phyloP scores from a whole-genome alignment of 208 protist species.

The Acanthamoeba royreba region DNA sequence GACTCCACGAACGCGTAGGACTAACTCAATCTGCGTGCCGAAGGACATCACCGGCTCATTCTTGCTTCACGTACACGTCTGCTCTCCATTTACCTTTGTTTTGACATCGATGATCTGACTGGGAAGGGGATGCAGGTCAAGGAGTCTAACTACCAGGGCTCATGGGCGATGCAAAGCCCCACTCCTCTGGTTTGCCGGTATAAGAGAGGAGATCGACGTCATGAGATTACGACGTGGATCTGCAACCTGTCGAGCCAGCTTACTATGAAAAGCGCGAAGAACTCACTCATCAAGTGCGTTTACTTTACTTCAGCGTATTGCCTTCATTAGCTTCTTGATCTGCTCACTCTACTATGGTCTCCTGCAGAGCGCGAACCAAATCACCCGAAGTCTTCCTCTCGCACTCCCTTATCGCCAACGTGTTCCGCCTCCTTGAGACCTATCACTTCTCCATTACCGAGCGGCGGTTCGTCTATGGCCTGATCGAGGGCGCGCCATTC shows the following conservation, averaged over 20 bases:
- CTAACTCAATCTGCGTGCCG: constrained; percentile 50
- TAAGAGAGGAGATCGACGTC: neutral
- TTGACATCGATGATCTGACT: neutral
- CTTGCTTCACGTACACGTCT: neutral
- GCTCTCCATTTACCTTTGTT: neutral
- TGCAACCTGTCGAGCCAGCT: constrained; percentile 45
- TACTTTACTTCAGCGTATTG: neutral
- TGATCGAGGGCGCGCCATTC: neutral
- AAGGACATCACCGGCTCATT: constrained; percentile 46
- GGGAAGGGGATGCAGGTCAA: neutral
- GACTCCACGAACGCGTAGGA: constrained; percentile 28
- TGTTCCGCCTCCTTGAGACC: neutral
- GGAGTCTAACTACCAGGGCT: constrained; percentile 46
- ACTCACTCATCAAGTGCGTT: neutral
- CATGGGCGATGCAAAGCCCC: constrained; percentile 22
- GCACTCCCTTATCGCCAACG: constrained; percentile 11
- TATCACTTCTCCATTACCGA: neutral
- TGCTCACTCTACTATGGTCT: neutral
- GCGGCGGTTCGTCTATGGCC: neutral
- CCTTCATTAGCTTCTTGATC: neutral
- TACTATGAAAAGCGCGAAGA: constrained; percentile 41
- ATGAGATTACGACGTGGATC: constrained; percentile 46
- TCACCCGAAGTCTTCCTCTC: neutral
- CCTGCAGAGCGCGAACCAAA: neutral
- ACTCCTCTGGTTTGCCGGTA: neutral